Evolutionary conservation across 352 stramenopile species (phyloP).

Genomic region (Globisporangium cylindrosporum): DNA sequence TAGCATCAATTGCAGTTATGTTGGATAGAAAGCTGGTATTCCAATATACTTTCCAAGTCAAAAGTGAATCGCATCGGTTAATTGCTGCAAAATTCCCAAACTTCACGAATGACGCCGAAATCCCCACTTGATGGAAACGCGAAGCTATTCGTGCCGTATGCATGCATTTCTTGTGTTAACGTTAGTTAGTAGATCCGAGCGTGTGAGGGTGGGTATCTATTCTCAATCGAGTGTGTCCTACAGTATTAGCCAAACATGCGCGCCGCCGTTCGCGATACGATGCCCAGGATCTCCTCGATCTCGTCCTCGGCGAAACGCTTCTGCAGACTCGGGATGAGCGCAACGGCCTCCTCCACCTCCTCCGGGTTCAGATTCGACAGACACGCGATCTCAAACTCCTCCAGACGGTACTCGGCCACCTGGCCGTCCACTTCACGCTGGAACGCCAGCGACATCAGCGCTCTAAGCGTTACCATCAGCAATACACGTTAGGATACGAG

Average conservation of each 20-base stretch:
- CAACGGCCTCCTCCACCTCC: conserved; percentile 85
- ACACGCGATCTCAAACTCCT: conserved; percentile 90
- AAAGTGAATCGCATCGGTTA: background rate
- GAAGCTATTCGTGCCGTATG: background rate
- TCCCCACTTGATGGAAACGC: background rate
- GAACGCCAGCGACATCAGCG: conserved; percentile 84
- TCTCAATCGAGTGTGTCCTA: background rate
- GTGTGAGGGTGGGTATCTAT: background rate
- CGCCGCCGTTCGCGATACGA: conserved; percentile 83
- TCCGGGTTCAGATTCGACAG: conserved; percentile 89
- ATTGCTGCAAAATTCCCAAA: no score
- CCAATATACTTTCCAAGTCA: background rate
- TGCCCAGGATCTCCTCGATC: conserved; percentile 88
- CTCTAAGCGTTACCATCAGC: conserved; percentile 27
- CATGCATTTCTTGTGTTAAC: background rate
- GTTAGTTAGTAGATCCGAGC: conserved; percentile 9
- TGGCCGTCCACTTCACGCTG: conserved; percentile 71
- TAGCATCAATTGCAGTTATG: background rate
- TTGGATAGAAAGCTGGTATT: background rate
- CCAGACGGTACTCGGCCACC: conserved; percentile 72
- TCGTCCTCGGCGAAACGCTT: conserved; percentile 88
- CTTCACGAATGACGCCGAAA: background rate
- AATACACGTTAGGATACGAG: background rate
- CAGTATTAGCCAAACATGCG: conserved; percentile 74
- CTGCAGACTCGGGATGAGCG: conserved; percentile 86